Base-by-base conservation (phyloP, 192 early-diverging fungal genomes). In the Chytriomyces hyalinus region DNA sequence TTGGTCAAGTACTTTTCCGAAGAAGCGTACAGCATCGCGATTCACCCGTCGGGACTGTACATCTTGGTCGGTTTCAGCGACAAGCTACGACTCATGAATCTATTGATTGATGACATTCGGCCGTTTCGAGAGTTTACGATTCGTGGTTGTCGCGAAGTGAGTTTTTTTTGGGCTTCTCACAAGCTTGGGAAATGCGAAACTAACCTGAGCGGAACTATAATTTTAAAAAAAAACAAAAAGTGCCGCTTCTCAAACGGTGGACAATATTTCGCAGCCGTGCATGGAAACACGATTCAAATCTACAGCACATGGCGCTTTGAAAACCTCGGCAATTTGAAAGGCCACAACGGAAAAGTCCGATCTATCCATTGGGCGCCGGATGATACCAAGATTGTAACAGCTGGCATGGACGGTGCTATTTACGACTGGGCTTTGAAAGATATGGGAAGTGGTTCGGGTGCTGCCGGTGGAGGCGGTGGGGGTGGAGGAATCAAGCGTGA, bases 11-110 rank as follows among this genome's bases (percentile, higher is more conserved):
- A 83, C 62, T 91, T 91, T 77, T 80, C 87, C 11, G 89, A 91
- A 75, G 89, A 91, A 79, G 80, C 88, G n/a, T 90, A 82, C 69
- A 78, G 79, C 7, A 82, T 90, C 17, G 88, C 89, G 11, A 81
- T 91, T 24, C 89, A 91, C 71, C 89, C 89, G 10, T 85, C 83
- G 15, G 89, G 89, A n/a, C 83, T 91, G n/a, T 90, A 90, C 69
- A 85, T 91, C 57, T 78, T 91, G 7, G 89, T 90, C 44, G 89
- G 89, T 5, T 91, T 91, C 67, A 78, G 78, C 62, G 89, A 91
- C 71, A 91, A 91, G 70, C 69, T 91, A 69, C 49, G 89, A 70
- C 66, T 91, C 59, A 88, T 90, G 87, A 90, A 87, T 65, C 68
- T 91, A 61, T 73, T 91, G 53, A 88, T 90, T 71, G 89, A 90